Conservation (phyloP, 2,329 filamentous ascomycete species). For the Dendrostoma leiphaemia region DNA sequence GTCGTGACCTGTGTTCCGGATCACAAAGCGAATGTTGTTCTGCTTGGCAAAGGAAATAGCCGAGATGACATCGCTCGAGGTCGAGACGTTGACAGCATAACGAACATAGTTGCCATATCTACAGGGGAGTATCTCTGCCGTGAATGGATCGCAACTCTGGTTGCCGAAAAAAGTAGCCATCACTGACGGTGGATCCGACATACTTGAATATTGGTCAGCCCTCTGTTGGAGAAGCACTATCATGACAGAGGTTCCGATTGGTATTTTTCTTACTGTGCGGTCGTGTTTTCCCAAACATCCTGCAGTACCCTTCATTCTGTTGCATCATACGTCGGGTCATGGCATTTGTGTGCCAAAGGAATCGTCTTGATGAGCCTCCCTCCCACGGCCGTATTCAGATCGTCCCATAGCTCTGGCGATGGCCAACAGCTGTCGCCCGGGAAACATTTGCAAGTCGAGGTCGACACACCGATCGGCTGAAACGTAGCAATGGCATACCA, state of each 20-base stretch:
- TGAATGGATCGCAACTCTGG: constrained; percentile 19
- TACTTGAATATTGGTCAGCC: neutral
- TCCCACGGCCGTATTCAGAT: constrained; percentile 6
- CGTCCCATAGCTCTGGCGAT: neutral
- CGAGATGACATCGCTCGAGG: neutral
- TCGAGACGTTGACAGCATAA: constrained; percentile 7
- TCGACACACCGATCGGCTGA: too few relatives aligned
- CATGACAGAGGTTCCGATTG: neutral
- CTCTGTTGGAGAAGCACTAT: too few relatives aligned
- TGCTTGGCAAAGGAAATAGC: constrained; percentile 6
- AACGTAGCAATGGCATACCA: too few relatives aligned
- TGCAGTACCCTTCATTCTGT: constrained; percentile 4
- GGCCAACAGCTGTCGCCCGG: constrained; percentile 9
- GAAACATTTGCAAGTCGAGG: constrained; percentile 5
- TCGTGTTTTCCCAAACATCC: constrained; percentile 1
- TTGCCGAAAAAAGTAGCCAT: constrained; percentile 29
- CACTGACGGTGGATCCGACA: constrained; percentile 23
- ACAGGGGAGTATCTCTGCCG: constrained; percentile 28
- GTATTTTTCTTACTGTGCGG: constrained; percentile 1
- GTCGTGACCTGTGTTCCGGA: constrained; percentile 46
- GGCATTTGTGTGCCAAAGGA: constrained; percentile 3
- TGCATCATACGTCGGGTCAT: constrained; percentile 8
- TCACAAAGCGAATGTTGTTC: constrained; percentile 36
- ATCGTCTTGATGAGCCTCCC: constrained; percentile 8
- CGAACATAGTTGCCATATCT: constrained; percentile 24